These are phyloP conservation scores for Glomus cerebriforme DNA, from an alignment of 192 early-diverging fungal genomes.

Conservation along the genomic window DNA sequence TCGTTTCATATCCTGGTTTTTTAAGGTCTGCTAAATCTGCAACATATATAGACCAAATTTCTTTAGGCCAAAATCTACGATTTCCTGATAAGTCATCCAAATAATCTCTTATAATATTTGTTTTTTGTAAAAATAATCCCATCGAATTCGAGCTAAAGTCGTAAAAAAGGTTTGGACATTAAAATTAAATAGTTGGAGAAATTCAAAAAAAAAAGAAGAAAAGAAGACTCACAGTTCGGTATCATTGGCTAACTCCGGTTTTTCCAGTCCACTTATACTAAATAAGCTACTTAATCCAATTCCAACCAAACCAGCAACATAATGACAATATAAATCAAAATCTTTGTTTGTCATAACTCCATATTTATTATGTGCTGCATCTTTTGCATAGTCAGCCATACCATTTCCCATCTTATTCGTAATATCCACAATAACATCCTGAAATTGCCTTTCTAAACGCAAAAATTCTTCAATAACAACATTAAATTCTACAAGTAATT, in stretches of 20 bases:
- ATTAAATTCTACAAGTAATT: slow-evolving; percentile 87
- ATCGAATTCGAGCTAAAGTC: slow-evolving; percentile 75
- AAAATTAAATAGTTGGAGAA: slow-evolving; percentile 1
- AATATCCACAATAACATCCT: slow-evolving; percentile 88
- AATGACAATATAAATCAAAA: slow-evolving; percentile 97
- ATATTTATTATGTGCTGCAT: slow-evolving; percentile 49
- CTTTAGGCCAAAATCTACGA: slow-evolving; percentile 94
- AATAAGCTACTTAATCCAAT: slow-evolving; percentile 91
- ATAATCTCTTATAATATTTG: slow-evolving; percentile 97
- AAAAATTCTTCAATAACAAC: slow-evolving; percentile 89
- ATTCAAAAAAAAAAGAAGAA: neutral
- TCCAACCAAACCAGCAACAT: slow-evolving; percentile 97
- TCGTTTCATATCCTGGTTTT: slow-evolving; percentile 63
- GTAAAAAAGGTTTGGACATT: neutral
- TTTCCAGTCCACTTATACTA: slow-evolving; percentile 84
- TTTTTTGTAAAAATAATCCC: slow-evolving; percentile 98
- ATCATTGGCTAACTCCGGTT: slow-evolving; percentile 48
- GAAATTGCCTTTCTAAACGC: slow-evolving; percentile 68
- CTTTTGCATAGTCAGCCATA: slow-evolving; percentile 85
- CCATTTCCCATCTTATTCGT: slow-evolving; percentile 91
- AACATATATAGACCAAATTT: slow-evolving; percentile 87
- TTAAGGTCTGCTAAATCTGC: slow-evolving; percentile 70
- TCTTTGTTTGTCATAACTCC: slow-evolving; percentile 74
- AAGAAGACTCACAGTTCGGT: slow-evolving; percentile 42
- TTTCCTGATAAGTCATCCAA: slow-evolving; percentile 87